Evolutionary conservation across 805 yeast genomes (phyloP).

Genomic region (Isabelozyma gotoi): DNA sequence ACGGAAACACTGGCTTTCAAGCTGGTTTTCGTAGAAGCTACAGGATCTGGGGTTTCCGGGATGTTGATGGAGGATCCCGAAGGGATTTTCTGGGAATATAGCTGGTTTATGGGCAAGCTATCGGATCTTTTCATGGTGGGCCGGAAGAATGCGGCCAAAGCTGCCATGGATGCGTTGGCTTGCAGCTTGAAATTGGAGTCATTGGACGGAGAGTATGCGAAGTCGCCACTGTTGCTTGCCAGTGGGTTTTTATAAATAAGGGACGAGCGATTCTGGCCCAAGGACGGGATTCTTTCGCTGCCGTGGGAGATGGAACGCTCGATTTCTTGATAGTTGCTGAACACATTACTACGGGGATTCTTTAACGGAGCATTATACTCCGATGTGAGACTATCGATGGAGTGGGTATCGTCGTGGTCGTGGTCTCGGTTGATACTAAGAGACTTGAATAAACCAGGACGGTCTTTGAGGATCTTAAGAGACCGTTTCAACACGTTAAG

Average conservation of each 20-base stretch:
- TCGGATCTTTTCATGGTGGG: slow-evolving; percentile 36
- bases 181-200: slow-evolving; percentile 27
- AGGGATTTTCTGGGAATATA: slow-evolving; percentile 5
- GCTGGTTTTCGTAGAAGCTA: neutral
- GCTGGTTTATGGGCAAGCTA: slow-evolving; percentile 29
- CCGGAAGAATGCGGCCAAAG: slow-evolving; percentile 45
- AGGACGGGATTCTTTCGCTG: neutral
- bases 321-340: neutral
- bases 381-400: neutral
- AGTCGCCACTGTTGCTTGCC: slow-evolving; percentile 18
- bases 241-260: slow-evolving; percentile 3
- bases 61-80: neutral
- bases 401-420: neutral
- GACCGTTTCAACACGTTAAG: slow-evolving; percentile 74
- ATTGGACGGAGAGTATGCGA: slow-evolving; percentile 4
- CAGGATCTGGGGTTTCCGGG: slow-evolving; percentile 1
- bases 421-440: slow-evolving; percentile 7
- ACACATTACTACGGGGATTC: neutral
- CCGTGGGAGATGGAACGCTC: neutral
- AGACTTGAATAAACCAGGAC: slow-evolving; percentile 50
- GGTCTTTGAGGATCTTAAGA: slow-evolving; percentile 65
- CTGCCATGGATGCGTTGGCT: slow-evolving; percentile 46
- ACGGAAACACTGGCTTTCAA: neutral
- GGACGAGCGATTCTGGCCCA: neutral
- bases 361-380: neutral